Percentiles rank a stretch among this genome's conserved stretches.
phyloP scores from a whole-genome alignment of 139 green algal species.

The Closterium sp. region DNA sequence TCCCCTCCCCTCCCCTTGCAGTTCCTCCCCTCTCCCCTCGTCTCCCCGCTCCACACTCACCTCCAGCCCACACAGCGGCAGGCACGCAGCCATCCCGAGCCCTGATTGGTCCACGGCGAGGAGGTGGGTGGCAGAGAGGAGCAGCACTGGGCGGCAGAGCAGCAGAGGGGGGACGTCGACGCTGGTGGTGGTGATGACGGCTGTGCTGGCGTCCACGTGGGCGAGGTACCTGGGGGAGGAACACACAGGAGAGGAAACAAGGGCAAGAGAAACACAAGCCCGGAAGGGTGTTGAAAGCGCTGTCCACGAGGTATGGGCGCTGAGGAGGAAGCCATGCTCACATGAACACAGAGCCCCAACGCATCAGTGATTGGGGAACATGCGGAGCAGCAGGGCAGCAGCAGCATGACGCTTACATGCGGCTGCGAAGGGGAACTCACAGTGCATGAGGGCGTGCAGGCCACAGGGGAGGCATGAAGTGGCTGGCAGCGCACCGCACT shows the following conservation, averaged over 20 bases:
- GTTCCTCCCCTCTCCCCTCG: not conserved
- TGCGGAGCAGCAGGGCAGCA: too few relatives aligned
- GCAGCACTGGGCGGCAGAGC: not conserved
- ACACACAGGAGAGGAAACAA: too few relatives aligned
- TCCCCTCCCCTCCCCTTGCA: not conserved
- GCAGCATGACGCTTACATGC: too few relatives aligned
- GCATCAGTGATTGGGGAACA: too few relatives aligned
- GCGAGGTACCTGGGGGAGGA: not conserved
- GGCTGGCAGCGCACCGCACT: not conserved
- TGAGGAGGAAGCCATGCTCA: too few relatives aligned
- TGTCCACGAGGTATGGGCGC: too few relatives aligned
- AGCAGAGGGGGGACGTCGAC: not conserved
- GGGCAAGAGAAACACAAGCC: too few relatives aligned
- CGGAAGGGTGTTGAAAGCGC: too few relatives aligned
- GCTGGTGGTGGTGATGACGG: not conserved
- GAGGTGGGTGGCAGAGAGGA: not conserved
- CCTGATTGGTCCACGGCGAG: not conserved
- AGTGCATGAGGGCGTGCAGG: not conserved
- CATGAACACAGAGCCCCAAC: too few relatives aligned
- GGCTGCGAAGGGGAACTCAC: not conserved
- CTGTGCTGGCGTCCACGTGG: not conserved
- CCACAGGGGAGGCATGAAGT: not conserved
- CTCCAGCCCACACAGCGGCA: not conserved
- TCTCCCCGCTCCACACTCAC: not conserved
- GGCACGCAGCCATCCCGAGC: not conserved